phyloP scores from a whole-genome alignment of 768 basidiomycete species.

The Boletus vinaceobasis region DNA sequence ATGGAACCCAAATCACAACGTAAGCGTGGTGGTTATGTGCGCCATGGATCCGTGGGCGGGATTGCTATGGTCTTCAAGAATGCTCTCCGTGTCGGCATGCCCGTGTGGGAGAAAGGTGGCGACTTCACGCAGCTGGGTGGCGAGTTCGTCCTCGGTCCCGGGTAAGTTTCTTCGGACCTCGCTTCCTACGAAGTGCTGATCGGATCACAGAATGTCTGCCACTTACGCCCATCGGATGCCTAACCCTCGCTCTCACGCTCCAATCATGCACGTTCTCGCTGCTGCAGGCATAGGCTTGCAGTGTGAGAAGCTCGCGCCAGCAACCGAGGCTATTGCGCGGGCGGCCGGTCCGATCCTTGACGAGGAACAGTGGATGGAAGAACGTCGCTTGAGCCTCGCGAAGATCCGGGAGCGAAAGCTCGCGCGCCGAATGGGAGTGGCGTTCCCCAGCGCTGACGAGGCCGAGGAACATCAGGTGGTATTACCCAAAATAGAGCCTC shows the following conservation, averaged over 20 bases:
- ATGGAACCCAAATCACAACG: slow-evolving; percentile 40
- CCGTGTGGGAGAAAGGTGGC: slow-evolving; percentile 77
- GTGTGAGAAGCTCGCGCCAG: slow-evolving; percentile 19
- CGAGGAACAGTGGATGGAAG: slow-evolving; percentile 37
- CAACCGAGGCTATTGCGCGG: slow-evolving; percentile 3
- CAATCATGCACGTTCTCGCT: slow-evolving; percentile 64
- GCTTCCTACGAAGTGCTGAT: not conserved
- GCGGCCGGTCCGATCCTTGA: slow-evolving; percentile 11
- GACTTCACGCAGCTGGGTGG: slow-evolving; percentile 81
- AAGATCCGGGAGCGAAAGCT: slow-evolving; percentile 32
- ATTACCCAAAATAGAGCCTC: slow-evolving; percentile 20
- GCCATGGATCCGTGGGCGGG: slow-evolving; percentile 62
- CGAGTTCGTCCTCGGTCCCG: slow-evolving; percentile 76
- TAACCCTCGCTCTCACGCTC: slow-evolving; percentile 66
- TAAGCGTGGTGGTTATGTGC: slow-evolving; percentile 57
- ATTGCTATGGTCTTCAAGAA: slow-evolving; percentile 72
- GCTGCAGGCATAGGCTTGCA: slow-evolving; percentile 49
- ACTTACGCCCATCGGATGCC: slow-evolving; percentile 85
- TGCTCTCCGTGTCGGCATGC: slow-evolving; percentile 72
- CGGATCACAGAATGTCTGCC: slow-evolving; percentile 50
- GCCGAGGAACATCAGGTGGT: slow-evolving; percentile 14
- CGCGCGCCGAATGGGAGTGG: slow-evolving; percentile 30
- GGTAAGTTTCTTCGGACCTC: slow-evolving; percentile 42
- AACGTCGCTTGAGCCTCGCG: slow-evolving; percentile 31
- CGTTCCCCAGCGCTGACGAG: slow-evolving; percentile 12